Percentiles rank a stretch among this genome's conserved stretches.
phyloP scores from a whole-genome alignment of 805 yeast species.

The Kazachstania psychrophila region DNA sequence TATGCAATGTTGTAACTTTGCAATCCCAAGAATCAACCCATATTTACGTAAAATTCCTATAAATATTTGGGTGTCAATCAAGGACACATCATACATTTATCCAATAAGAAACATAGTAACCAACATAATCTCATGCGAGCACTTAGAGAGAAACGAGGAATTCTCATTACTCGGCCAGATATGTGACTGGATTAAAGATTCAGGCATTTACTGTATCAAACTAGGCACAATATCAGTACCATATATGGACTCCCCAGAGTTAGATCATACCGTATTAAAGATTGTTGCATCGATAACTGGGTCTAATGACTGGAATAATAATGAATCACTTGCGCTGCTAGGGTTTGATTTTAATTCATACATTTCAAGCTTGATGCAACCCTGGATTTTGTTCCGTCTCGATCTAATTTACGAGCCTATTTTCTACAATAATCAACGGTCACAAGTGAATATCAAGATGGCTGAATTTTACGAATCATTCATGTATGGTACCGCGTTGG shows the following conservation, averaged over 20 bases:
- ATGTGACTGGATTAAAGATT: slow-evolving; percentile 14
- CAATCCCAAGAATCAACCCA: slow-evolving; percentile 1
- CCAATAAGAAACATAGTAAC: slow-evolving; percentile 7
- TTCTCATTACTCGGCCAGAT: slow-evolving; percentile 10
- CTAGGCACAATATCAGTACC: slow-evolving; percentile 12
- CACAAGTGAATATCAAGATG: not conserved
- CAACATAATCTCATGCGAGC: slow-evolving; percentile 8
- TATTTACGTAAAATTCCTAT: slow-evolving; percentile 5
- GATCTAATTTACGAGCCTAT: not conserved
- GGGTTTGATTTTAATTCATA: slow-evolving; percentile 16
- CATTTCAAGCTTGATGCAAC: not conserved
- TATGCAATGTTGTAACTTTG: slow-evolving; percentile 2
- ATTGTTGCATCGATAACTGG: slow-evolving; percentile 11
- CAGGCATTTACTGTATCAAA: slow-evolving; percentile 18
- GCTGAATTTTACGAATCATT: not conserved
- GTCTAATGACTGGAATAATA: slow-evolving; percentile 23
- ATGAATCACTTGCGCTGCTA: slow-evolving; percentile 21
- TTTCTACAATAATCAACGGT: not conserved
- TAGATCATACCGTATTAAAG: slow-evolving; percentile 18
- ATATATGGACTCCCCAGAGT: slow-evolving; percentile 4
- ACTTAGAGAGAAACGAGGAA: slow-evolving; percentile 8
- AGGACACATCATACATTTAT: slow-evolving; percentile 3
- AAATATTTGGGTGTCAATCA: slow-evolving; percentile 17
- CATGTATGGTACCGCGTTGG: too few relatives aligned
- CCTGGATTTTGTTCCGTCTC: slow-evolving; percentile 16